Base-by-base conservation (phyloP, 805 yeast genomes). In the Candida hungchunana region DNA sequence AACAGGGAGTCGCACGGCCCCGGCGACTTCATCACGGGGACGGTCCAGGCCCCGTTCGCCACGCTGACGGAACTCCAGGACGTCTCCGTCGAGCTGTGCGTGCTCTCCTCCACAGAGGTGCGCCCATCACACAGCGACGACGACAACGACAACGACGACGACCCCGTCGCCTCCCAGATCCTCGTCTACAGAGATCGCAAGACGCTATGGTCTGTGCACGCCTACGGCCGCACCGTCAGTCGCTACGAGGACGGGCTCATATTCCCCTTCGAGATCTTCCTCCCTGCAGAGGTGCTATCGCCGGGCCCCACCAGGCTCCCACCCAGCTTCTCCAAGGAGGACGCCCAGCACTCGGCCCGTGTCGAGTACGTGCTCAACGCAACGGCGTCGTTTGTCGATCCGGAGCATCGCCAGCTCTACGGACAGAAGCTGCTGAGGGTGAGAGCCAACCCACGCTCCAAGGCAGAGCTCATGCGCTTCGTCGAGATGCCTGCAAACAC, bases 401-500 rank as follows among this genome's bases (percentile, higher is more conserved):
- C 8, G 18, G 6, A 16, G 17, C 18, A 14, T 18, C 17, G 11
- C 5, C 12, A 26, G 18, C 14, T 26, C 29, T 8, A 8, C 8
- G 23, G 11, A 8, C 8, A 11, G 23, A 20, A 20, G 23, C 8
- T 20, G 8, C 23, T 20, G 8, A 6, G 9, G 7, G 29, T 26
- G n/a, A 14, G 18, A 26, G 8, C 17, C 7, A 11, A 11, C 12
- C 29, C 29, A 7, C 10, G 18, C 10, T 26, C 34, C 6, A 36
- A 22, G 12, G 5, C 29, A 4, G 35, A 30, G 2, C 18, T 36
- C 12, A 31, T 30, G 35, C 20, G 14, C 17, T 36, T 31, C 21
- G 13, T 13, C 2, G 35, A 36, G 25, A 31, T 36, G 31, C 22
- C 29, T 3, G 16, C 35, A 15, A 36, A 31, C 19, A 22, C 18